Evolutionary conservation across 1,139 yeast species (phyloP).

Genomic region (Blastobotrys serpentis): DNA sequence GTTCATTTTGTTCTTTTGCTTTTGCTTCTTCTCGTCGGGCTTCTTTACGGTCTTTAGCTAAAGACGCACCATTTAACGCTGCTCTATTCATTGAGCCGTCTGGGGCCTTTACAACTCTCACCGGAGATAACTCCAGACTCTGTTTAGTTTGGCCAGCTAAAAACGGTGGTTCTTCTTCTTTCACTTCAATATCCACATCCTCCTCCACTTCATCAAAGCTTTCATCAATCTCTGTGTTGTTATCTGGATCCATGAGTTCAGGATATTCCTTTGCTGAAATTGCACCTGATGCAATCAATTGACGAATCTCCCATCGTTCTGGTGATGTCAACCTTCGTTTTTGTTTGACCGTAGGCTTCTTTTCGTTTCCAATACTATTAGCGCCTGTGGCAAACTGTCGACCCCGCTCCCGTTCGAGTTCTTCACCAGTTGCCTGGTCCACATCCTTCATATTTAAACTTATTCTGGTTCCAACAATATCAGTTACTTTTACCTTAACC

Average conservation of each 20-base stretch:
- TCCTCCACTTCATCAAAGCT: slow-evolving; percentile 39
- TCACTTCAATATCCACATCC: slow-evolving; percentile 70
- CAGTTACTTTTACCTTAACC: slow-evolving; percentile 62
- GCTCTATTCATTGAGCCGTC: slow-evolving; percentile 77
- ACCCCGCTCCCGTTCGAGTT: slow-evolving; percentile 23
- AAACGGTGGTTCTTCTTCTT: slow-evolving; percentile 69
- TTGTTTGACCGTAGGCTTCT: slow-evolving; percentile 10
- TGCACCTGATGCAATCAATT: slow-evolving; percentile 77
- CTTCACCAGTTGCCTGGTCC: slow-evolving; percentile 67
- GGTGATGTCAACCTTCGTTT: slow-evolving; percentile 69
- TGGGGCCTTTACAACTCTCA: slow-evolving; percentile 62
- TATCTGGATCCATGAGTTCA: slow-evolving; percentile 42
- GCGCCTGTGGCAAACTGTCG: slow-evolving; percentile 10
- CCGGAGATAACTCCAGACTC: slow-evolving; percentile 49
- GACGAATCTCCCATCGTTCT: slow-evolving; percentile 88
- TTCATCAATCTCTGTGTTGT: slow-evolving; percentile 38
- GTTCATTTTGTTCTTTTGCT: slow-evolving; percentile 29
- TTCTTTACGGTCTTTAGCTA: slow-evolving; percentile 67
- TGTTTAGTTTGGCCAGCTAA: slow-evolving; percentile 55
- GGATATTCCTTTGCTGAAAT: slow-evolving; percentile 69
- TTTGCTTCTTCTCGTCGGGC: slow-evolving; percentile 42
- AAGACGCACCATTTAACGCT: slow-evolving; percentile 72
- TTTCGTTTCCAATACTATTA: slow-evolving; percentile 1
- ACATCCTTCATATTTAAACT: slow-evolving; percentile 71
- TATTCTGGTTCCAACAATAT: slow-evolving; percentile 49